phyloP scores from a whole-genome alignment of 1,284 basidiomycete species.

The Chalciporus piperatoides region DNA sequence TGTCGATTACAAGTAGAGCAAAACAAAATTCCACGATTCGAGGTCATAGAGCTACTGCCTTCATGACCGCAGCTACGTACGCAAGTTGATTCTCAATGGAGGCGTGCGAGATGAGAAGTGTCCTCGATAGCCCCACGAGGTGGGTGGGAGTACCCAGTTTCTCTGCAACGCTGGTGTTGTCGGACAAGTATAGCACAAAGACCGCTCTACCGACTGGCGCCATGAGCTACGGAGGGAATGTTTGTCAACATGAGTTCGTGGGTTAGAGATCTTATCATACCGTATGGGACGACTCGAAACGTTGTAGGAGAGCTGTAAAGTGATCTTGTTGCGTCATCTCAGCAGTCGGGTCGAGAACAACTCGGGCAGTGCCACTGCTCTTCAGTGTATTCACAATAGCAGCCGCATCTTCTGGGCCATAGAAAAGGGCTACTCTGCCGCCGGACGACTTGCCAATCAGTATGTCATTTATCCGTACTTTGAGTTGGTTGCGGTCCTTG shows the following conservation, averaged over 20 bases:
- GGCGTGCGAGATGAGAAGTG: slow-evolving; percentile 35
- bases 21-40: neutral
- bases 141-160: slow-evolving; percentile 36
- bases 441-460: slow-evolving; percentile 35
- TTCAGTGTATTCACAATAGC: slow-evolving; percentile 49
- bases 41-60: slow-evolving; percentile 19
- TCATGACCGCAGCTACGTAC: slow-evolving; percentile 34
- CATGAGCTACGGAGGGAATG: slow-evolving; percentile 43
- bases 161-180: slow-evolving; percentile 40
- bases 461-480: slow-evolving; percentile 32
- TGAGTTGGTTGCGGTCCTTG: slow-evolving; percentile 34
- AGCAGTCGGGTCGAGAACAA: slow-evolving; percentile 38
- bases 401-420: slow-evolving; percentile 40
- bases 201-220: slow-evolving; percentile 45
- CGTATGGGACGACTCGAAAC: slow-evolving; percentile 48
- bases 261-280: slow-evolving; percentile 36
- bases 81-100: slow-evolving; percentile 32
- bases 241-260: slow-evolving; percentile 11
- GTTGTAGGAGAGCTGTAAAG: slow-evolving; percentile 43
- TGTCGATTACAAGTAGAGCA: neutral
- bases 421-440: slow-evolving; percentile 54
- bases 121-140: slow-evolving; percentile 34
- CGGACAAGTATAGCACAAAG: slow-evolving; percentile 52
- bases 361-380: slow-evolving; percentile 47
- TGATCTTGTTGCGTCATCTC: slow-evolving; percentile 38